phyloP scores from a whole-genome alignment of 495 filamentous ascomycete species.

The Penicillium arizonense region DNA sequence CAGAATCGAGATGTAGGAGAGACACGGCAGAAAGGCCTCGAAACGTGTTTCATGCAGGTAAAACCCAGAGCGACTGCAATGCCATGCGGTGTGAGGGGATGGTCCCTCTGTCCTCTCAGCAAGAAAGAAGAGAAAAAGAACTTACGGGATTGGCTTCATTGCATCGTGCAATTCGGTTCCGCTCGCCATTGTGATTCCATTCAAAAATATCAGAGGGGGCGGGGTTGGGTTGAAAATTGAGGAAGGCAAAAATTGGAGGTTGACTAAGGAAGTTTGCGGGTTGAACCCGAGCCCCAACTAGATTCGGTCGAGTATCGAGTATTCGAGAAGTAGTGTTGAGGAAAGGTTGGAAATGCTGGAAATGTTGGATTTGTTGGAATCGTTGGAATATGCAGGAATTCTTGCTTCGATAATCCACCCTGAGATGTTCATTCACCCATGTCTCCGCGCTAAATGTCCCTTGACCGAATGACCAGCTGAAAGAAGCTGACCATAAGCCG shows the following conservation, averaged over 20 bases:
- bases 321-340: too few species aligned
- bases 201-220: slow-evolving; percentile 23
- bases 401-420: not conserved
- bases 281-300: slow-evolving; percentile 26
- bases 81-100: slow-evolving; percentile 25
- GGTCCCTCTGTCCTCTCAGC: slow-evolving; percentile 14
- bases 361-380: not conserved
- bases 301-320: too few species aligned
- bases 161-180: slow-evolving; percentile 51
- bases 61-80: slow-evolving; percentile 7
- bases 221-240: slow-evolving; percentile 5
- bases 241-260: slow-evolving; percentile 21
- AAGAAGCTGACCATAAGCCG: slow-evolving; percentile 7
- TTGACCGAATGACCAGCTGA: not conserved
- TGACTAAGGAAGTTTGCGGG: slow-evolving; percentile 46
- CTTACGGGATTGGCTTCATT: slow-evolving; percentile 50
- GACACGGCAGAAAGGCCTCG: not conserved
- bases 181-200: slow-evolving; percentile 51
- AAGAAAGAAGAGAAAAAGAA: not conserved
- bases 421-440: not conserved
- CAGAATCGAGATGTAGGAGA: slow-evolving; percentile 1
- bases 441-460: not conserved
- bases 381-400: slow-evolving; percentile 4
- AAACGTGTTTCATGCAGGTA: slow-evolving; percentile 4
- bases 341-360: too few species aligned